These are phyloP conservation scores for Entomortierella beljakovae DNA, from an alignment of 192 early-diverging fungal species.

Conservation along the genomic window DNA sequence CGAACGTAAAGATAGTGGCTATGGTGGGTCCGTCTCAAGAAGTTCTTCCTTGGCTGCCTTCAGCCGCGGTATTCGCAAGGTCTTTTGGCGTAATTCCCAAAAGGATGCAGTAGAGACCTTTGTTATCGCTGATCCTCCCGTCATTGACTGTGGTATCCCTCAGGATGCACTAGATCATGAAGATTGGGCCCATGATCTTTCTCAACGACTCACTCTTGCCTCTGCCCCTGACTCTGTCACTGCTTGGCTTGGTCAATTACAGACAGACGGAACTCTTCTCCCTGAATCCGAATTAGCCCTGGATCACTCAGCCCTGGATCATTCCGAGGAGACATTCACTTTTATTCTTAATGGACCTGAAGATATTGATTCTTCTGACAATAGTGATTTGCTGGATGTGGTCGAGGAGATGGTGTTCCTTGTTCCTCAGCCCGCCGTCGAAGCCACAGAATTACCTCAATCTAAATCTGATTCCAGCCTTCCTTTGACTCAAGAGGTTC, in stretches of 20 bases:
- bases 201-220: slow-evolving; percentile 26
- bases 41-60: slow-evolving; percentile 44
- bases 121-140: slow-evolving; percentile 26
- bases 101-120: slow-evolving; percentile 23
- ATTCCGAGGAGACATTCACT: not conserved
- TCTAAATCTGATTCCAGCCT: slow-evolving; percentile 1
- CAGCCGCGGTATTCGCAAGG: slow-evolving; percentile 47
- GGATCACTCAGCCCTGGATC: too few relatives aligned
- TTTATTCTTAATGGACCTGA: not conserved
- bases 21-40: slow-evolving; percentile 41
- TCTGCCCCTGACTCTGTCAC: slow-evolving; percentile 24
- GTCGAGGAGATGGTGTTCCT: slow-evolving; percentile 37
- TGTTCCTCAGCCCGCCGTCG: not conserved
- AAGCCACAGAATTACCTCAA: not conserved
- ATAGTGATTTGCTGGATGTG: not conserved
- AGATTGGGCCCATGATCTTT: slow-evolving; percentile 44
- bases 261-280: not conserved
- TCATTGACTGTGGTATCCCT: slow-evolving; percentile 40
- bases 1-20: slow-evolving; percentile 51
- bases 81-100: slow-evolving; percentile 35
- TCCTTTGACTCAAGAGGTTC: not conserved
- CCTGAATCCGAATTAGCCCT: not conserved
- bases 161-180: slow-evolving; percentile 47
- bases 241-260: slow-evolving; percentile 43
- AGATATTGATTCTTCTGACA: slow-evolving; percentile 5